Base-by-base conservation (phyloP, 306 rosid species). In the Dryas drummondii region DNA sequence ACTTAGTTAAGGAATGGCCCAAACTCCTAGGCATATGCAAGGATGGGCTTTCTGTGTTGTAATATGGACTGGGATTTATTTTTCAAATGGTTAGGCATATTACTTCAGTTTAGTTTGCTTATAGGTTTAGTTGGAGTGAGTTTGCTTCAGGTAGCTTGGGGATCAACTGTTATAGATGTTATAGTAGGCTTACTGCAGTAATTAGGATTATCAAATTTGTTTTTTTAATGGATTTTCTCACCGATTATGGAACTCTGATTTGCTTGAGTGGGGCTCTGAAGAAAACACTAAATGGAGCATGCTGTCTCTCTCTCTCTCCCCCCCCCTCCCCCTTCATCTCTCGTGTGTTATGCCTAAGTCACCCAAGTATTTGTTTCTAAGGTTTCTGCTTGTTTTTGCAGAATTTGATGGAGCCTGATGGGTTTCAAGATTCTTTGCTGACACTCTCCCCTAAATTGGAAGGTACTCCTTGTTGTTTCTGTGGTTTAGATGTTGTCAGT, bases 391-490 rank as follows among this genome's bases (percentile, higher is more conserved):
- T 63, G 62, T 72, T 7, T 45, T 27, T 83, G 90, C 92, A 93
- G 98, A 70, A 83, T 69, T 16, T 68, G 71, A 57, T 58, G 50
- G 73, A 80, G 79, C 63, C 79, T 63, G 86, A 77, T 68, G 81
- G 57, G 19, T 19, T 73, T 49, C 75, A 68, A 17, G 47, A 52
- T 56, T 68, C 85, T 72, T 51, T 74, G 32, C 46, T 17, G 32
- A 27, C 75, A 73, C 32, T 57, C 48, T 77, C 66, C 59, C 80
- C 80, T 58, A 78, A 78, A 61, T 66, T 57, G 72, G 86, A 87
- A 84, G 94, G 97, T 91, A 81, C 69, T 78, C 16, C 48, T 66
- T 65, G 69, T 6, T 11, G 26, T 81, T 72, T 64, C 41, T 51
- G n/a, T 19, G 53, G 51, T 51, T 68, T 50, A 5, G 51, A 55